These are phyloP conservation scores for Alternaria arborescens DNA, from an alignment of 2,329 filamentous ascomycete genomes.

Conservation along the genomic window DNA sequence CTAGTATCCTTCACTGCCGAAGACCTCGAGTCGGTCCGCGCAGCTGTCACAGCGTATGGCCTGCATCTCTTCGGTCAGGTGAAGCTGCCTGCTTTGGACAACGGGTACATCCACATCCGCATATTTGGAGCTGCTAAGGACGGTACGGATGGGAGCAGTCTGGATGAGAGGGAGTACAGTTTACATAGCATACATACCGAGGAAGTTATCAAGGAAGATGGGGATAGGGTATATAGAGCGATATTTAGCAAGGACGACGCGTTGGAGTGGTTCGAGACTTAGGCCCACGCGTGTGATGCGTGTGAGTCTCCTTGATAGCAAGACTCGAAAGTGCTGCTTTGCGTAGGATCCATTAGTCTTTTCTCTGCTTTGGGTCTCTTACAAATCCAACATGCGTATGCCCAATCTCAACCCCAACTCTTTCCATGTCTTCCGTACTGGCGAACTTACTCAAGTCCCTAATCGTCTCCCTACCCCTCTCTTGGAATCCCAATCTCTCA, in stretches of 20 bases:
- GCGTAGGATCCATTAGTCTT: neutral
- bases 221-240: slow-evolving; percentile 35
- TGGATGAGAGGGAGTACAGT: slow-evolving; percentile 44
- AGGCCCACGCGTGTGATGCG: neutral
- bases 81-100: slow-evolving; percentile 30
- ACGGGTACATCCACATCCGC: slow-evolving; percentile 45
- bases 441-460: slow-evolving; percentile 20
- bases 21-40: slow-evolving; percentile 41
- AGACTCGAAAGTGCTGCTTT: neutral
- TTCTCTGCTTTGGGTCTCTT: neutral
- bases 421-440: neutral
- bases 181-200: slow-evolving; percentile 43
- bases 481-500: slow-evolving; percentile 36
- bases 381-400: neutral
- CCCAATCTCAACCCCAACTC: neutral
- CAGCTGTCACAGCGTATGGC: slow-evolving; percentile 43
- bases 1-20: slow-evolving; percentile 38
- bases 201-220: neutral
- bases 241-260: slow-evolving; percentile 43
- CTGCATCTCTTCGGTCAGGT: slow-evolving; percentile 46
- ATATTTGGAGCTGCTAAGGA: slow-evolving; percentile 45
- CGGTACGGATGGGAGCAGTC: slow-evolving; percentile 43
- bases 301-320: too few species aligned
- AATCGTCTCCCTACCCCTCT: slow-evolving; percentile 26
- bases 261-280: slow-evolving; percentile 49